Evolutionary conservation across 139 green algal genomes (phyloP), one percentile per base, ranked within the genome.

Genomic region (Parachlorella kessleri): DNA sequence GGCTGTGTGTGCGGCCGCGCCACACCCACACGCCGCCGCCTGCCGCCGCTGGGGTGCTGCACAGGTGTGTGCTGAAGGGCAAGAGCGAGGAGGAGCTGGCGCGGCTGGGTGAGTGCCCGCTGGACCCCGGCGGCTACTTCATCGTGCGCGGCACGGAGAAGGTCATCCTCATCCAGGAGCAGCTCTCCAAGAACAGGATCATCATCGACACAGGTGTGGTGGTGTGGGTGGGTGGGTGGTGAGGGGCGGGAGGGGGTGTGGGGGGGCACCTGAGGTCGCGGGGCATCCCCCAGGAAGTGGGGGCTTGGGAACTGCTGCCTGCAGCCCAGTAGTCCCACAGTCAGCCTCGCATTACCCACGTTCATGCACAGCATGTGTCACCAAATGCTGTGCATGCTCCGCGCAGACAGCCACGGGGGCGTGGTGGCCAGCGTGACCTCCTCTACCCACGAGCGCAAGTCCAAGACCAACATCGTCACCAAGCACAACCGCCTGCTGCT

Each of bases 141-240:
- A 90, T 99, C 8, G 92, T 99, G 88, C 90, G 79, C 84, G 92
- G 92, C 65, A 90, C 87, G n/a, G 93, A 96, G 81, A 97, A 99
- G 87, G 97, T 99, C 18, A 98, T 99, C 69, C 88, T 99, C 14
- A 99, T 99, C 84, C 97, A 99, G 83, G 97, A 99, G 91, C 96
- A 99, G 90, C 91, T 99, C 74, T 94, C 86, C 76, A 99, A 99
- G 88, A 99, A 99, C 87, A 88, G 97, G 64, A 98, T 99, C 83
- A 98, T 99, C 85, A 95, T 99, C 70, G 96, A 99, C 84, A 86
- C 81, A 85, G 67, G 74, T 76, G 38, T 23, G 72, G 6, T 0
- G 18, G 8, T 23, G 48, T 59, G 14, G 21, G 48, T 28, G 48
- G 48, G 21, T 59, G 48, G 48, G 21, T 59, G 48, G 48, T 18